Evolutionary conservation across 768 basidiomycete genomes (phyloP).

Genomic region (Pholiota conissans): DNA sequence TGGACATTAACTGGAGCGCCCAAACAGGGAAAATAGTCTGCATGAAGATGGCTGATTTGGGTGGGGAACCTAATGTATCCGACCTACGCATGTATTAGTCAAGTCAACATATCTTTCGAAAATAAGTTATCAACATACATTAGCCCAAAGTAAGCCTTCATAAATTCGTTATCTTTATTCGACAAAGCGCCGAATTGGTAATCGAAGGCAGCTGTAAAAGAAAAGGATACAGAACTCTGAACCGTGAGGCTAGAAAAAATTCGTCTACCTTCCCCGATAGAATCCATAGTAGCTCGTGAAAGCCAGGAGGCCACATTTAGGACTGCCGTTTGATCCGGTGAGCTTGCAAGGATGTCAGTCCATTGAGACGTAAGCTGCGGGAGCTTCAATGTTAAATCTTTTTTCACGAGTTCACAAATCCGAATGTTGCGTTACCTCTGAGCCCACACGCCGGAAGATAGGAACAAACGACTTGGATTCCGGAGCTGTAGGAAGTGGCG

Average conservation of each 20-base stretch:
- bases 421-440: slow-evolving; percentile 33
- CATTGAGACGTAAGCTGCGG: slow-evolving; percentile 48
- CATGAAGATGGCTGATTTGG: slow-evolving; percentile 46
- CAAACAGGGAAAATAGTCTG: slow-evolving; percentile 49
- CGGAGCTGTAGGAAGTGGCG: slow-evolving; percentile 25
- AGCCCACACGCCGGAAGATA: slow-evolving; percentile 44
- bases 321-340: slow-evolving; percentile 36
- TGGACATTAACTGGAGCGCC: slow-evolving; percentile 45
- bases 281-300: slow-evolving; percentile 49
- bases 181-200: slow-evolving; percentile 58
- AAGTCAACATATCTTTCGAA: neutral
- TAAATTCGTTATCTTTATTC: slow-evolving; percentile 51
- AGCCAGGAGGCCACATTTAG: slow-evolving; percentile 53
- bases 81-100: slow-evolving; percentile 32
- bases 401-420: neutral
- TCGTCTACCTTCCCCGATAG: slow-evolving; percentile 46
- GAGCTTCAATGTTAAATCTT: neutral
- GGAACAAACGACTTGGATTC: slow-evolving; percentile 52
- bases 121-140: slow-evolving; percentile 36
- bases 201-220: slow-evolving; percentile 46
- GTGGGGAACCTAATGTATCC: slow-evolving; percentile 48
- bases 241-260: neutral
- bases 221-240: neutral
- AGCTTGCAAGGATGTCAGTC: slow-evolving; percentile 49
- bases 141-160: slow-evolving; percentile 53